phyloP scores from a whole-genome alignment of 306 rosid species.

The Clitoria ternatea region DNA sequence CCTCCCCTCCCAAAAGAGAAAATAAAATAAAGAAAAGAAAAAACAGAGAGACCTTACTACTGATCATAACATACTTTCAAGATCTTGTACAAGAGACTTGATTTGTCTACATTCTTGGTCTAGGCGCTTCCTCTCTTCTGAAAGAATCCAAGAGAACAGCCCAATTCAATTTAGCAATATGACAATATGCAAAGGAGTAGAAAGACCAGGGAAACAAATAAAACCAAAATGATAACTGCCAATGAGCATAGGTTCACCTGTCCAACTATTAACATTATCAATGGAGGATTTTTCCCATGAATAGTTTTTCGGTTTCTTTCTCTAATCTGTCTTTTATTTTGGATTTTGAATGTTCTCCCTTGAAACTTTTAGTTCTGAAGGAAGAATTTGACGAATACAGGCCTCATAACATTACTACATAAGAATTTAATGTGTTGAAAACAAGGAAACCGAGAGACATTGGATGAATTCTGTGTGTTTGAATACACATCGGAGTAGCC shows the following conservation, averaged over 20 bases:
- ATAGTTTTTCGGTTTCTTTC: too few relatives aligned
- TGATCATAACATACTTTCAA: slow-evolving; percentile 62
- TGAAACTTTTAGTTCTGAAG: too few relatives aligned
- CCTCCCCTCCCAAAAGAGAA: too few relatives aligned
- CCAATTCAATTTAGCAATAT: background rate
- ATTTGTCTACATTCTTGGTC: slow-evolving; percentile 60
- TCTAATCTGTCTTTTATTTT: too few relatives aligned
- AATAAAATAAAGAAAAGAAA: too few relatives aligned
- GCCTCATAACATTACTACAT: too few relatives aligned
- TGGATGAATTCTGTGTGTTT: too few relatives aligned
- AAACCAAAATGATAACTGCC: background rate
- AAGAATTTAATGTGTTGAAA: too few relatives aligned
- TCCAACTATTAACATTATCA: background rate
- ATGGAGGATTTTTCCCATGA: background rate
- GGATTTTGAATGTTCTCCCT: too few relatives aligned
- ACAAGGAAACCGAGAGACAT: too few relatives aligned
- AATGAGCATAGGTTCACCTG: background rate
- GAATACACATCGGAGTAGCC: too few relatives aligned
- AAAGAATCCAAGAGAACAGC: slow-evolving; percentile 19
- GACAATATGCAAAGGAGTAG: background rate
- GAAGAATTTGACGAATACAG: too few relatives aligned
- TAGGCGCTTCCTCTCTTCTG: slow-evolving; percentile 64
- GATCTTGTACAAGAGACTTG: slow-evolving; percentile 77
- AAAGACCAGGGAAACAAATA: slow-evolving; percentile 4
- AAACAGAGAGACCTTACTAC: background rate